Evolutionary conservation across 2,329 filamentous ascomycete species (phyloP), one percentile per base, ranked within the genome.

Genomic region (Alternaria sp.): DNA sequence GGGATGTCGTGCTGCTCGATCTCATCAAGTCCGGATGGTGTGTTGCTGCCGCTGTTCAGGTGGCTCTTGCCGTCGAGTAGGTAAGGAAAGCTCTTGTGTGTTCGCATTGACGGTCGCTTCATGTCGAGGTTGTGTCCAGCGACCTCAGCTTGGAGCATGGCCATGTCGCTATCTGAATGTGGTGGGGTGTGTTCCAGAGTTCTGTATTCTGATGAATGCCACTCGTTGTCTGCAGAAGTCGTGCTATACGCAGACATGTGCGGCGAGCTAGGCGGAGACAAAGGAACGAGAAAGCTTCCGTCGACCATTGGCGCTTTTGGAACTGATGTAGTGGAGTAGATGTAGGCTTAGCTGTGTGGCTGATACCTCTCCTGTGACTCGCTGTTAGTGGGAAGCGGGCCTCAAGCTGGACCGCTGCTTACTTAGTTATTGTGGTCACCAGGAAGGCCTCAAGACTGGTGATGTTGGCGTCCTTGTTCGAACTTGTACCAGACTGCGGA

Each of bases 191-290:
- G 67, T 50, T 79, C 79, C 69, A 77, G 71, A 49, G 75, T 65
- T 64, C 79, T 78, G 58, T 75, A 53, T 63, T 79, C 78, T 60
- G 78, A 74, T 64, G 74, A 67, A 72, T 82, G 82, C 82, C 81
- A 83, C 70, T 81, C 78, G 75, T 80, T 79, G 56, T 83, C 79
- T 76, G 75, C 73, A 66, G 77, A 72, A 69, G 80, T 81, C 65
- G 78, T 76, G 74, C 78, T 77, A 71, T 82, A 82, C 72, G 78
- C 82, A 81, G 82, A 84, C 82, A 84, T 84, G 75, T 80, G 83
- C 77, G 83, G 83, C 75, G 83, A 85, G 67, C 76, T 83, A 64
- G 83, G 83, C 70, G 83, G 83, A 76, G 83, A 85, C 71, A 84
- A 75, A 71, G 82, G 82, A 75, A 82, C 80, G 75, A 81, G 79